These are phyloP conservation scores for Trypanosoma melophagium DNA, from an alignment of 208 protist species.

Conservation along the genomic window DNA sequence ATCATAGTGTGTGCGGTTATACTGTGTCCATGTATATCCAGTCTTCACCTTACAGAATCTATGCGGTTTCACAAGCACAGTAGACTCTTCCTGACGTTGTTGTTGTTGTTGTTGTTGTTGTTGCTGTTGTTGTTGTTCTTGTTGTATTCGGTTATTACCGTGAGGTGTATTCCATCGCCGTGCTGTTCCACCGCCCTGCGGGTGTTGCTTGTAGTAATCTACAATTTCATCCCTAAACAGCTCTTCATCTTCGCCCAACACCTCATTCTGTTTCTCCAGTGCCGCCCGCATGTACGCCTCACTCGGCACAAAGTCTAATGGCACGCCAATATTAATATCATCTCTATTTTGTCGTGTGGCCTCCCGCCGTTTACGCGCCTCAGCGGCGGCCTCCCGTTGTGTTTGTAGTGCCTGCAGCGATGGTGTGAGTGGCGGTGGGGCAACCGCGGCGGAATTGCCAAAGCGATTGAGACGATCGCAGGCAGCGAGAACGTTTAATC, in stretches of 20 bases:
- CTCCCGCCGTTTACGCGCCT: conserved; percentile 17
- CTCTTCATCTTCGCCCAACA: conserved; percentile 79
- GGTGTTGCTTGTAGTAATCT: conserved; percentile 71
- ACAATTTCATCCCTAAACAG: conserved; percentile 83
- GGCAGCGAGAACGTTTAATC: conserved; percentile 71
- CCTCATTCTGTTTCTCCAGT: conserved; percentile 63
- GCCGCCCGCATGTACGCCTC: conserved; percentile 68
- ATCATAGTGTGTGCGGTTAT: conserved; percentile 99
- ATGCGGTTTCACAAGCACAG: conserved; percentile 92
- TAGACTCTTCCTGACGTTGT: conserved; percentile 9
- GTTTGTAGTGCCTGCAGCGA: conserved; percentile 47
- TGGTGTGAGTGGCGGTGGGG: conserved; percentile 52
- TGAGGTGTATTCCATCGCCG: background rate
- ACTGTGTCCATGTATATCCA: conserved; percentile 97
- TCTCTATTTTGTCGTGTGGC: conserved; percentile 11
- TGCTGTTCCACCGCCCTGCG: background rate
- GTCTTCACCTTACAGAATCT: conserved; percentile 99
- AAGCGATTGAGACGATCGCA: conserved; percentile 66
- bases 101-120: conserved; percentile 14
- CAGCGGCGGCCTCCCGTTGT: conserved; percentile 27
- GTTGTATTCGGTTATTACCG: conserved; percentile 9
- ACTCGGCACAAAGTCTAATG: conserved; percentile 71
- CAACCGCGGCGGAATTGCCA: conserved; percentile 26
- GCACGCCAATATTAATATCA: conserved; percentile 47
- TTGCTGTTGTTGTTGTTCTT: conserved; percentile 18